Base-by-base conservation (phyloP, 129 eudicot genomes). In the Lactuca saligna region DNA sequence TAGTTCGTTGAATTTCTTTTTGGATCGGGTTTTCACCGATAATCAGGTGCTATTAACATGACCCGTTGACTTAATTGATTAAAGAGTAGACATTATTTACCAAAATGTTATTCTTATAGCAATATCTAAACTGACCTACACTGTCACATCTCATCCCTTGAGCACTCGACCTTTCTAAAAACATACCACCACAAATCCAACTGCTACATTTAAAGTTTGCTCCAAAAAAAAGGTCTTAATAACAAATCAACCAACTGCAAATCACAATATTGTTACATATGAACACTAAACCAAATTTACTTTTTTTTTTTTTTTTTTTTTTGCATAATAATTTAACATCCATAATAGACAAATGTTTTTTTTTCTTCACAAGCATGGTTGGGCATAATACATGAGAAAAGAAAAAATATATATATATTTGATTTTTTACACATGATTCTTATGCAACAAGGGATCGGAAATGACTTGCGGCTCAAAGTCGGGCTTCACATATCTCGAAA, bases 391-490 rank as follows among this genome's bases (percentile, higher is more conserved):
- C 57, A 63, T 37, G 64, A 54, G 41, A 38, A 51, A n/a, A n/a
- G n/a, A n/a, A n/a, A n/a, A 1, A 63, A 62, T 17, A 0, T 25
- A 25, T 0, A 25, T 6, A 67, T 17, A 59, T 71, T 53, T 9
- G 2, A 14, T 10, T 63, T 48, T 48, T 82, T 63, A 79, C 48
- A 11, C 29, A 42, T 71, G 55, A 68, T 68, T 80, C 87, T 93
- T 89, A 63, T 76, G 87, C 55, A 89, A 72, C 82, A 87, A 78
- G 32, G 97, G 97, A 83, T 93, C 99, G 55, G 93, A 75, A 54
- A 93, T 69, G 39, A 89, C 77, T 73, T 93, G 99, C 38, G 99
- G 99, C 84, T 93, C 95, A 56, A 93, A 93, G 44, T 93, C 88
- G 6, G 92, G 92, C 75, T 81, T 83, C 61, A 80, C 68, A 57